A percentile compares a stretch with the other conserved stretches of the same genome.
Evolutionary conservation across 1,284 basidiomycete genomes (phyloP).

Genomic region (Erythrobasidium hasegawianum): DNA sequence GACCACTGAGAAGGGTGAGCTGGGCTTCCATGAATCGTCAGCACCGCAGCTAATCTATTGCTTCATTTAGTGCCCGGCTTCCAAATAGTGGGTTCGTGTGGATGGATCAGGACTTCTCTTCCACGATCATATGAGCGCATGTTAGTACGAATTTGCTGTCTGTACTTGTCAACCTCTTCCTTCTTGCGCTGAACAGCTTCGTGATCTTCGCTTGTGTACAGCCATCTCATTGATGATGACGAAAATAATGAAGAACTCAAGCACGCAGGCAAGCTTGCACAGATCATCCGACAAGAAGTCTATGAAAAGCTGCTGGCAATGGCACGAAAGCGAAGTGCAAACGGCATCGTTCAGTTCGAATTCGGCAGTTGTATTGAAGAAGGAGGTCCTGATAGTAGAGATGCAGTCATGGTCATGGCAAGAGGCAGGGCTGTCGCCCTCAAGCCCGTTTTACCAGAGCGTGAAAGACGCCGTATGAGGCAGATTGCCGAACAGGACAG

Average conservation of each 20-base stretch:
- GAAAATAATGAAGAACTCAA: conserved; percentile 8
- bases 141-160: too few relatives aligned
- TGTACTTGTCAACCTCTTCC: too few relatives aligned
- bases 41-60: too few relatives aligned
- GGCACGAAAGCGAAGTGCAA: conserved; percentile 18
- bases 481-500: too few relatives aligned
- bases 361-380: neutral
- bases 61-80: conserved; percentile 25
- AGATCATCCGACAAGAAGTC: conserved; percentile 33
- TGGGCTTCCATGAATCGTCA: too few relatives aligned
- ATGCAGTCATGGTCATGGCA: neutral
- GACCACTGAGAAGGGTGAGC: conserved; percentile 19
- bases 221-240: conserved; percentile 10
- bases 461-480: neutral
- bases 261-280: conserved; percentile 4
- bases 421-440: neutral
- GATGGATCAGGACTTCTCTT: conserved; percentile 13
- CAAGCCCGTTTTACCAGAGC: neutral
- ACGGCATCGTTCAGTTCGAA: conserved; percentile 24
- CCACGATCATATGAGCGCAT: conserved; percentile 15
- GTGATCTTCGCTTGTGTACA: too few relatives aligned
- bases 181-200: too few relatives aligned
- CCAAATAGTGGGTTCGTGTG: conserved; percentile 4
- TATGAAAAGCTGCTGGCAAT: conserved; percentile 15
- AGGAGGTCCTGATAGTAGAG: neutral